Conservation (phyloP, 257 asterid genomes). For the Knoxia roxburghii region DNA sequence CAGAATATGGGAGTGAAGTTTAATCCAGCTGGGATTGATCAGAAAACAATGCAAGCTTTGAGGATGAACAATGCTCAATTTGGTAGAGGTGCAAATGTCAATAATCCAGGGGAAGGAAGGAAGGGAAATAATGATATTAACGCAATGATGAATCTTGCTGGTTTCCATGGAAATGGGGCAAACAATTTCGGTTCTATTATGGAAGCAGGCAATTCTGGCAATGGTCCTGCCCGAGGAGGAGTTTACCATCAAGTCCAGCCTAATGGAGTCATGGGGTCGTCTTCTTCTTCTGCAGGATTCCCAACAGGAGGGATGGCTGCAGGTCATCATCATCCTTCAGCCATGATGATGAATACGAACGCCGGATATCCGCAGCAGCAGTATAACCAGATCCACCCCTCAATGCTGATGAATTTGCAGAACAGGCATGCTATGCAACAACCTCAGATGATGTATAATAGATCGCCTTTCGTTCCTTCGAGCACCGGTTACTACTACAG, state of each 20-base stretch:
- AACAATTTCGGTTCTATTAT: slow-evolving; percentile 19
- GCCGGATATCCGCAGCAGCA: slow-evolving; percentile 22
- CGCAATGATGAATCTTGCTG: slow-evolving; percentile 63
- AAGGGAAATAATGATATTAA: slow-evolving; percentile 41
- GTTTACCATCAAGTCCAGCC: slow-evolving; percentile 20
- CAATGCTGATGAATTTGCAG: slow-evolving; percentile 48
- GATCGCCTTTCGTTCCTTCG: slow-evolving; percentile 49
- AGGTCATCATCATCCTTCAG: slow-evolving; percentile 31
- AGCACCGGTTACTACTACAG: slow-evolving; percentile 46
- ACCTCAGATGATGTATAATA: slow-evolving; percentile 67
- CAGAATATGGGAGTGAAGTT: slow-evolving; percentile 23
- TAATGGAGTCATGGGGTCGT: slow-evolving; percentile 21
- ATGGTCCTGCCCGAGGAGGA: slow-evolving; percentile 2
- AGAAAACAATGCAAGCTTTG: slow-evolving; percentile 35
- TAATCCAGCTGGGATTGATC: slow-evolving; percentile 34
- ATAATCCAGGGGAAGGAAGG: slow-evolving; percentile 26
- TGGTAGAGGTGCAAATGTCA: slow-evolving; percentile 16
- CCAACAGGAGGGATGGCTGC: slow-evolving; percentile 18
- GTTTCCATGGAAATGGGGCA: slow-evolving; percentile 47
- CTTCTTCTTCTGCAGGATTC: slow-evolving; percentile 20
- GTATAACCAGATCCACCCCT: slow-evolving; percentile 22
- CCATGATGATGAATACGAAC: slow-evolving; percentile 37
- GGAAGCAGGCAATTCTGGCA: slow-evolving; percentile 18
- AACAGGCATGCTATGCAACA: slow-evolving; percentile 47
- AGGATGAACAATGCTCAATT: slow-evolving; percentile 31